Base-by-base conservation (phyloP, 345 rosid genomes). In the Clausena lansium region DNA sequence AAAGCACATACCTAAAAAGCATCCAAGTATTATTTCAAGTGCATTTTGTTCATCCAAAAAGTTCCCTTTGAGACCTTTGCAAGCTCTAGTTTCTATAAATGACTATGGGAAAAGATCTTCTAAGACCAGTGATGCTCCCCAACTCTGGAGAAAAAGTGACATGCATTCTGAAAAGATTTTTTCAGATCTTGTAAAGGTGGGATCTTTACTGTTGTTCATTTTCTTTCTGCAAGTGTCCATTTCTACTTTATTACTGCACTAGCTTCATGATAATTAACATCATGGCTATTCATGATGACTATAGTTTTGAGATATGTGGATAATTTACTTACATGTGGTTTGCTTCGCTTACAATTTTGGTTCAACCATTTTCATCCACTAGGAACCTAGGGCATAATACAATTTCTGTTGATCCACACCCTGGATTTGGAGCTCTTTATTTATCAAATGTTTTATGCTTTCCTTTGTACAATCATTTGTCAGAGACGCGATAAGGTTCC, bases 1-100 rank as follows among this genome's bases (percentile, higher is more conserved):
- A 73, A 92, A 92, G 86, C 89, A 87, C 20, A 79, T 78, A 69
- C 81, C 89, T 41, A 88, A 87, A 81, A 92, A 89, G 64, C 98
- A 92, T 55, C 97, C 98, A 19, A 89, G 90, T 81, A 87, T 92
- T 59, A 93, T 93, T 72, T 89, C 98, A 73, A 91, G 88, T 71
- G 81, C 97, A 60, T 92, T 95, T 83, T 93, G 98, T 78, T 95
- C 97, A n/a, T 92, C 97, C 6, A 91, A 88, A 63, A 88, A 74
- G 59, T 86, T 93, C 82, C 89, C 92, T 19, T 60, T 89, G 63
- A 84, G 81, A 80, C 89, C 92, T 79, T 82, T 90, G 73, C 92
- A 88, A 80, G 77, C 87, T 71, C 84, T 93, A 24, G 86, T 87
- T 77, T 78, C 91, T 60, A 59, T 76, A 63, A 85, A 81, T 73